These are phyloP conservation scores for Lepidium africanum DNA, from an alignment of 345 rosid genomes.

Conservation along the genomic window DNA sequence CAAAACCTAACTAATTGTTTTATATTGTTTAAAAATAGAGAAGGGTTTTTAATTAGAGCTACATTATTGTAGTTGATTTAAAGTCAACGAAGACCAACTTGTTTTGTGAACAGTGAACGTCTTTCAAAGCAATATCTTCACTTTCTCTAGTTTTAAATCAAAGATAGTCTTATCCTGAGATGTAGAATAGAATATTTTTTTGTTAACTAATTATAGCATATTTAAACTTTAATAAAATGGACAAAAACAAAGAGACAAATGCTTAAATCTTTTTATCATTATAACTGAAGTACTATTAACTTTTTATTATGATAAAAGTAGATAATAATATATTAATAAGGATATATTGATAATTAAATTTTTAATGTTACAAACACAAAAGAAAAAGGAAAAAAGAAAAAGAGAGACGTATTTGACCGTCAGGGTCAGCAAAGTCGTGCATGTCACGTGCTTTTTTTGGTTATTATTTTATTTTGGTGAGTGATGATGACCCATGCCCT, in stretches of 20 bases:
- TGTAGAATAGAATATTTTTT: not conserved
- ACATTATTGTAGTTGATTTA: slow-evolving; percentile 14
- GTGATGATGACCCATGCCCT: not conserved
- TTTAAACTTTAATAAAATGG: not conserved
- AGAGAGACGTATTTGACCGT: slow-evolving; percentile 12
- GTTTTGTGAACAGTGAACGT: slow-evolving; percentile 9
- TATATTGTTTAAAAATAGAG: not conserved
- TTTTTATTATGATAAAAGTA: too few relatives aligned
- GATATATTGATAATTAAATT: too few relatives aligned
- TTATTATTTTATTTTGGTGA: too few relatives aligned
- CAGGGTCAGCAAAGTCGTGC: slow-evolving; percentile 3
- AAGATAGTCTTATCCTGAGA: not conserved
- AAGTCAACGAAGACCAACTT: slow-evolving; percentile 21
- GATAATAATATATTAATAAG: too few relatives aligned
- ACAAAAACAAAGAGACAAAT: not conserved
- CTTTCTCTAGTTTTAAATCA: not conserved
- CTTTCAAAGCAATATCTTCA: not conserved
- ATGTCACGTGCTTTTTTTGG: not conserved
- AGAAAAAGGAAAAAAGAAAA: not conserved
- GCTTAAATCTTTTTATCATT: too few relatives aligned
- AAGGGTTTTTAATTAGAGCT: slow-evolving; percentile 1
- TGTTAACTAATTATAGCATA: not conserved
- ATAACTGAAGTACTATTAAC: too few relatives aligned
- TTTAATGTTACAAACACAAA: not conserved
- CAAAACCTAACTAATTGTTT: not conserved